Conservation (phyloP, 2,329 filamentous ascomycete species). For the Talaromyces piceae region DNA sequence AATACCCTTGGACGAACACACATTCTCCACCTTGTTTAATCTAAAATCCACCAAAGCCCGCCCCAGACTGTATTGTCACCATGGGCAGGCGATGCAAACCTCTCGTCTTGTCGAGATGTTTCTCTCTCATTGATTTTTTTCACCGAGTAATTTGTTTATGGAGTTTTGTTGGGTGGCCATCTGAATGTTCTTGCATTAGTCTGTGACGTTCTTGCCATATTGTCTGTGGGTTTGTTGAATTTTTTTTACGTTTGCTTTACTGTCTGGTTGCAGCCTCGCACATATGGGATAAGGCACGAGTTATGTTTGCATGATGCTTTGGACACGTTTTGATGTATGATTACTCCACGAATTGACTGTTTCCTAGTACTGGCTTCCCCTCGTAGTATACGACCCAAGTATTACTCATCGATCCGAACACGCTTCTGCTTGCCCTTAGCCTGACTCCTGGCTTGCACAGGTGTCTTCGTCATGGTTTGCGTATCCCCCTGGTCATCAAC, state of each 20-base stretch:
- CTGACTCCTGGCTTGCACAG: neutral
- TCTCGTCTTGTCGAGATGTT: neutral
- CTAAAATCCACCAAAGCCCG: too few relatives aligned
- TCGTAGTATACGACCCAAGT: neutral
- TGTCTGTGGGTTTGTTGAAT: neutral
- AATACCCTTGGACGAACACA: slow-evolving; percentile 12
- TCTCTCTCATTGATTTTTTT: neutral
- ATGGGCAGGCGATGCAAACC: too few relatives aligned
- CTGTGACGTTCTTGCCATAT: neutral
- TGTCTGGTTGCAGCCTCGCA: neutral
- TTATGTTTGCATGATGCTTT: slow-evolving; percentile 1
- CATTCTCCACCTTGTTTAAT: slow-evolving; percentile 1
- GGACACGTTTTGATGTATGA: neutral
- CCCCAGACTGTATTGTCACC: too few relatives aligned
- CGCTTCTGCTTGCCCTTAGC: neutral
- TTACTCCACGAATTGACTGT: too few relatives aligned
- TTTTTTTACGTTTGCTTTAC: neutral
- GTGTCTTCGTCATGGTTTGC: neutral
- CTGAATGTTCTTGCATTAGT: neutral
- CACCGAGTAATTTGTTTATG: neutral
- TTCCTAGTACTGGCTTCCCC: too few relatives aligned
- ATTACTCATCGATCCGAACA: neutral
- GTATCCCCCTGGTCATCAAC: neutral
- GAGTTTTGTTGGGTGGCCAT: neutral
- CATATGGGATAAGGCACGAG: neutral